Evolutionary conservation across 2,329 filamentous ascomycete species (phyloP).

Genomic region (Knoxdaviesia proteae): DNA sequence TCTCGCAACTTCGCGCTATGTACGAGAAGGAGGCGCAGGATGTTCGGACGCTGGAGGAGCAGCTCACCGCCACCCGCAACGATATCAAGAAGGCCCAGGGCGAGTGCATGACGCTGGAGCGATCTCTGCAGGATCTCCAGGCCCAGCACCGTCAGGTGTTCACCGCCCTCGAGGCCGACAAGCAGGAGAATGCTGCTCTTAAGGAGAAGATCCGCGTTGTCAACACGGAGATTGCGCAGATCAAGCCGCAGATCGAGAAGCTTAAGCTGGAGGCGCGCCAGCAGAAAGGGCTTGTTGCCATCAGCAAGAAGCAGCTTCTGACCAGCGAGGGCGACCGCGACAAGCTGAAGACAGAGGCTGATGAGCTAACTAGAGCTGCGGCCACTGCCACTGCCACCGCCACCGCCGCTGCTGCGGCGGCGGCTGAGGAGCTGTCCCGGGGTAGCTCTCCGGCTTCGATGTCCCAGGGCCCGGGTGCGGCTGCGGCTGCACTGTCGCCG

Average conservation of each 20-base stretch:
- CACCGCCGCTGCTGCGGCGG: conserved; percentile 7
- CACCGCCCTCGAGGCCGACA: conserved; percentile 60
- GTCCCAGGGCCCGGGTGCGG: conserved; percentile 23
- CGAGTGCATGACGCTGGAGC: conserved; percentile 69
- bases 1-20: conserved; percentile 66
- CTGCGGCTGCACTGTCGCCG: conserved; percentile 48
- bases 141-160: conserved; percentile 60
- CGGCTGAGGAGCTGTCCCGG: conserved; percentile 34
- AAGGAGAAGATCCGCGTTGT: conserved; percentile 74
- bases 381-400: conserved; percentile 1
- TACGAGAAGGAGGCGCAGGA: conserved; percentile 90
- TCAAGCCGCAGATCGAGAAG: conserved; percentile 87
- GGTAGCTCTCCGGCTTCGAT: conserved; percentile 26
- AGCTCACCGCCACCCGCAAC: conserved; percentile 51
- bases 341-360: conserved; percentile 63
- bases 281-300: conserved; percentile 88
- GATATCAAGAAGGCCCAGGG: conserved; percentile 71
- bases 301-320: conserved; percentile 92
- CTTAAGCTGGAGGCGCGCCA: conserved; percentile 78
- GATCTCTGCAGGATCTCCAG: conserved; percentile 59
- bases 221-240: conserved; percentile 62
- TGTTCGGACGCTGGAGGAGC: conserved; percentile 67
- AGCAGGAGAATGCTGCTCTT: conserved; percentile 66
- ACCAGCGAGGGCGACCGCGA: conserved; percentile 80
- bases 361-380: conserved; percentile 34